phyloP scores from a whole-genome alignment of 2,329 filamentous ascomycete genomes.

The Xylariales sp. region DNA sequence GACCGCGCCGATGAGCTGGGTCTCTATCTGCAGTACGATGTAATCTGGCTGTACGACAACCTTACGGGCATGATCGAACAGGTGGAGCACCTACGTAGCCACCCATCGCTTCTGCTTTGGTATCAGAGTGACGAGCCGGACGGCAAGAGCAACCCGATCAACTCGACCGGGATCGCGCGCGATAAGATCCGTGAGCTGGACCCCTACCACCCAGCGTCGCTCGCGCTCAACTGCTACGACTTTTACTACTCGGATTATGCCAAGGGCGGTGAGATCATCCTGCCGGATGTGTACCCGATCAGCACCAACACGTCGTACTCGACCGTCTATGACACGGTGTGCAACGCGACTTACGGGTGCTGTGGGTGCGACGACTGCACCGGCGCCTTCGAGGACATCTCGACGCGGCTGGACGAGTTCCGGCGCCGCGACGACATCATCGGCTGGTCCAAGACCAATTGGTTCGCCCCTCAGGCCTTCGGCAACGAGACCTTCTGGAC shows the following conservation, averaged over 20 bases:
- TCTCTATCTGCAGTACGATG: slow-evolving; percentile 14
- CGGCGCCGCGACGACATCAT: slow-evolving; percentile 35
- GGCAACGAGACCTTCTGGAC: slow-evolving; percentile 41
- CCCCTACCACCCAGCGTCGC: slow-evolving; percentile 47
- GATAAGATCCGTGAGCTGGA: slow-evolving; percentile 38
- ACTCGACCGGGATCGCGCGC: slow-evolving; percentile 38
- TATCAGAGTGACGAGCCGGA: slow-evolving; percentile 49
- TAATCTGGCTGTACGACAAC: slow-evolving; percentile 12
- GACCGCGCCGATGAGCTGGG: slow-evolving; percentile 14
- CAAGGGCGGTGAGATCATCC: slow-evolving; percentile 44
- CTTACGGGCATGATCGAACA: slow-evolving; percentile 20
- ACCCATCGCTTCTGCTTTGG: slow-evolving; percentile 36
- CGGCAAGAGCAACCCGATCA: slow-evolving; percentile 37
- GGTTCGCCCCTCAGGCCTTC: slow-evolving; percentile 47
- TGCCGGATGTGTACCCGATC: slow-evolving; percentile 46
- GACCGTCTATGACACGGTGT: slow-evolving; percentile 37
- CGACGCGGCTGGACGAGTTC: slow-evolving; percentile 35
- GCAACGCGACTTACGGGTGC: slow-evolving; percentile 47
- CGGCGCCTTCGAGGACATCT: slow-evolving; percentile 38
- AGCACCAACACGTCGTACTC: slow-evolving; percentile 41
- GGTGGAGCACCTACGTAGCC: slow-evolving; percentile 26
- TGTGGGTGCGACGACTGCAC: slow-evolving; percentile 49
- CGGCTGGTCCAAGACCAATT: slow-evolving; percentile 35
- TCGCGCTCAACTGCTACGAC: slow-evolving; percentile 48
- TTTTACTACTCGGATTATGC: slow-evolving; percentile 47